Evolutionary conservation across 2,329 filamentous ascomycete genomes (phyloP), one percentile per base, ranked within the genome.

Genomic region (Aspergillus sp.): DNA sequence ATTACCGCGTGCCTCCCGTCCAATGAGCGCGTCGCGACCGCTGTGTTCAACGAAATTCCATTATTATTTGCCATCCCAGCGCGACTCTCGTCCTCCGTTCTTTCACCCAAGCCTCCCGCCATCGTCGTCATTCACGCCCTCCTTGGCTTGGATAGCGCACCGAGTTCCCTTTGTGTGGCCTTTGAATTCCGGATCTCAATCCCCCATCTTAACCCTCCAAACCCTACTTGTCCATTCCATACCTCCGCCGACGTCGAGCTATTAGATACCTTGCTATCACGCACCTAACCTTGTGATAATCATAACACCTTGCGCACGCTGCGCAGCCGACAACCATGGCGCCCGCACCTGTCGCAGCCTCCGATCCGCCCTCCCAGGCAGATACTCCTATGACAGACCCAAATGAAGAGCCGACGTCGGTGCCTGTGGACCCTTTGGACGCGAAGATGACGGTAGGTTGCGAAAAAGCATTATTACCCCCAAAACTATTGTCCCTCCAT

Each of bases 321-420:
- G 70, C 68, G 64, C 70, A 46, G 52, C 62, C 59, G 15, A 62
- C 53, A 37, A 66, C 58, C 33, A 81, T 81, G 78, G 76, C 77
- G 55, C 75, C 76, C 55, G 70, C 73, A 52, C 58, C 66, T 50
- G 65, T 67, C 40, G 66, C 71, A 31, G 70, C 71, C 46, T 76
- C 77, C 33, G 76, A 77, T 48, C 68, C 74, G 27, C 73, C 76
- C 6, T 78, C 76, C 25, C 74, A 77, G 56, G 73, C 68, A 48
- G 79, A 81, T 65, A 79, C 77, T 15, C 74, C 78, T 4, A 81
- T 81, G 77, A 73, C 73, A 19, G 79, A 81, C 62, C 70, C 67
- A 44, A 73, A 73, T 60, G 71, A 72, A 44, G 70, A 74, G 52
- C 58, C 73, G 44, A 66, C 71, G 33, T 68, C 69, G n/a, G 70